Percentiles rank a stretch among this genome's conserved stretches.
These are phyloP conservation scores for Uncinocarpus reesii DNA, from an alignment of 2,329 filamentous ascomycete species.

Conservation along the genomic window DNA sequence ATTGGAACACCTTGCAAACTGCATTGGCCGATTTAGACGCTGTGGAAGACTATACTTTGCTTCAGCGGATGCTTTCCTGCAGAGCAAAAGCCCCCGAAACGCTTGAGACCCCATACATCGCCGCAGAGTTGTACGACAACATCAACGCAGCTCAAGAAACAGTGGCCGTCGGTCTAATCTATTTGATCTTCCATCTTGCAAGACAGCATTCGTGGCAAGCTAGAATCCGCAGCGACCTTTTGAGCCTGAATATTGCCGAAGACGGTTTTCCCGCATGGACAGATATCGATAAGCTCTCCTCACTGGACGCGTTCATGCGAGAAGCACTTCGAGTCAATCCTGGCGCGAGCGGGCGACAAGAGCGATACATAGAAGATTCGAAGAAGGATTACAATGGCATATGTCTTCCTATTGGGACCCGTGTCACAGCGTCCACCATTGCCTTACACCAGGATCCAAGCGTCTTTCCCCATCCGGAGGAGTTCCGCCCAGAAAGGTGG, in stretches of 20 bases:
- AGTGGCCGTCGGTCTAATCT: constrained; percentile 4
- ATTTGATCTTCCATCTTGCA: constrained; percentile 7
- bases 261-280: constrained; percentile 3
- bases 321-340: constrained; percentile 3
- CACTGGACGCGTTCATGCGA: constrained; percentile 5
- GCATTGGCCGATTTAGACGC: background rate
- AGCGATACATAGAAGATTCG: constrained; percentile 4
- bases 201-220: background rate
- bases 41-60: constrained; percentile 3
- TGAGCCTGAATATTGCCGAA: background rate
- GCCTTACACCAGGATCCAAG: constrained; percentile 1
- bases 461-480: constrained; percentile 28
- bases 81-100: background rate
- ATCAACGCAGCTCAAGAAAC: constrained; percentile 7
- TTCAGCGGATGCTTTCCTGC: constrained; percentile 5
- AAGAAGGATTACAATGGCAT: constrained; percentile 2
- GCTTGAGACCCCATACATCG: constrained; percentile 1
- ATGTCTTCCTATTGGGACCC: background rate
- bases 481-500: constrained; percentile 37
- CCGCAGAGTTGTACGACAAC: constrained; percentile 4
- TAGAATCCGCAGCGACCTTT: background rate
- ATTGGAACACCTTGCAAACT: background rate
- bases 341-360: constrained; percentile 2
- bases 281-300: background rate
- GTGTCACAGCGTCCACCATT: constrained; percentile 9